These are phyloP conservation scores for Poronia punctata DNA, from an alignment of 495 filamentous ascomycete species.

Conservation along the genomic window DNA sequence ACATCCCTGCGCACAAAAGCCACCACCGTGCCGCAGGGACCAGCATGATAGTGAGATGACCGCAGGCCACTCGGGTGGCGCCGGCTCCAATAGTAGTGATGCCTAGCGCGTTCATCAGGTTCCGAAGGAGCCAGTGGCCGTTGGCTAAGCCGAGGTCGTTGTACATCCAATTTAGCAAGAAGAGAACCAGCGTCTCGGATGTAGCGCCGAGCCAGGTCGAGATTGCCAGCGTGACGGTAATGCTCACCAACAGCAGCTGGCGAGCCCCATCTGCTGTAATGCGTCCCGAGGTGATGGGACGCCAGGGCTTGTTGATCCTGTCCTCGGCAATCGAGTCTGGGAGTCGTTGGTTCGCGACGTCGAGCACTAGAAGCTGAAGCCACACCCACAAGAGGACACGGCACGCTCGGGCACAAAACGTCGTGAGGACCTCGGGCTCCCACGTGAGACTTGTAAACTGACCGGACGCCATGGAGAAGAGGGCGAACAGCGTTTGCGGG, in stretches of 20 bases:
- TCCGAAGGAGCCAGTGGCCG: conserved; percentile 19
- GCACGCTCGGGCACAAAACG: conserved; percentile 13
- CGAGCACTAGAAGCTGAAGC: conserved; percentile 26
- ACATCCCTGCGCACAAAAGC: conserved; percentile 19
- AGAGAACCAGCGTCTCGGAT: conserved; percentile 13
- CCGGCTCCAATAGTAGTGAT: conserved; percentile 25
- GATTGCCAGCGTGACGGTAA: conserved; percentile 8
- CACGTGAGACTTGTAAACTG: conserved; percentile 1
- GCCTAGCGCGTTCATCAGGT: conserved; percentile 28
- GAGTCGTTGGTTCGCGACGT: conserved; percentile 28
- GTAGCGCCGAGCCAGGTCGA: conserved; percentile 6
- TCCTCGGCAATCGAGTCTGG: conserved; percentile 26
- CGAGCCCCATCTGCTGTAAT: conserved; percentile 14
- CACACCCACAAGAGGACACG: conserved; percentile 22
- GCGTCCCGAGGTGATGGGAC: conserved; percentile 23
- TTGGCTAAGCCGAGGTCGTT: conserved; percentile 30
- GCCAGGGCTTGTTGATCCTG: conserved; percentile 32
- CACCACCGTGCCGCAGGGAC: conserved; percentile 1
- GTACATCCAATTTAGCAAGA: conserved; percentile 21
- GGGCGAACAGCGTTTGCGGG: conserved; percentile 29
- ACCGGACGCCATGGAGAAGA: conserved; percentile 23
- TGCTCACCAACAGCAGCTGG: conserved; percentile 8
- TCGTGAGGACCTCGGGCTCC: not conserved
- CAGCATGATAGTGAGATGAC: not conserved
- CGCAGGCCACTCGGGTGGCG: conserved; percentile 6